Conservation (phyloP, 78 protist genomes). For the Bigelowiella natans region DNA sequence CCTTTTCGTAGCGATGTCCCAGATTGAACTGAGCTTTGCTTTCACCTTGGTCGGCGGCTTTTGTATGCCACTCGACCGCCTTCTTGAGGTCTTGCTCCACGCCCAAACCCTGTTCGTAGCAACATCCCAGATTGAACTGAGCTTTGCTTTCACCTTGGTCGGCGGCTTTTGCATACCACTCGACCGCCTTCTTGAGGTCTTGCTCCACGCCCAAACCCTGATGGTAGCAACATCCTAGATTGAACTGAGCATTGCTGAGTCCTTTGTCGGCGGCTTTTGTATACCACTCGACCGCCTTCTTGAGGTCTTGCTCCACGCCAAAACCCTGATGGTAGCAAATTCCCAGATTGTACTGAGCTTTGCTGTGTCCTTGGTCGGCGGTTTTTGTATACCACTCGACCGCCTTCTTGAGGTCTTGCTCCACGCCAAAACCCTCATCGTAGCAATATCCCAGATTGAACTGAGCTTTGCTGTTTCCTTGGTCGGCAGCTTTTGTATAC, state of each 20-base stretch:
- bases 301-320: background rate
- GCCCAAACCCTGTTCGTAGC: background rate
- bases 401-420: background rate
- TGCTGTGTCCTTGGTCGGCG: background rate
- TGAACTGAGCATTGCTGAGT: background rate
- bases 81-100: background rate
- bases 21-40: background rate
- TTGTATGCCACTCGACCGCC: background rate
- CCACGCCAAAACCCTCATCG: background rate
- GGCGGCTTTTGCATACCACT: too few species aligned
- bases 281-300: background rate
- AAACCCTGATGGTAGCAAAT: background rate
- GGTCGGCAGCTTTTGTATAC: background rate
- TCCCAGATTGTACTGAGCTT: background rate
- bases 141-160: background rate
- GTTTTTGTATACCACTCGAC: background rate
- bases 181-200: too few species aligned
- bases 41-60: background rate
- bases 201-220: too few species aligned
- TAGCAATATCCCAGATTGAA: background rate
- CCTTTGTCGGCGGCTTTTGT: background rate
- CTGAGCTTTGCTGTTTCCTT: background rate
- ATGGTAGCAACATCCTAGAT: too few species aligned
- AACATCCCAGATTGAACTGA: background rate
- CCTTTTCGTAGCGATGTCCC: background rate